phyloP scores from a whole-genome alignment of 768 basidiomycete genomes.

The Naematelia aurantialba region DNA sequence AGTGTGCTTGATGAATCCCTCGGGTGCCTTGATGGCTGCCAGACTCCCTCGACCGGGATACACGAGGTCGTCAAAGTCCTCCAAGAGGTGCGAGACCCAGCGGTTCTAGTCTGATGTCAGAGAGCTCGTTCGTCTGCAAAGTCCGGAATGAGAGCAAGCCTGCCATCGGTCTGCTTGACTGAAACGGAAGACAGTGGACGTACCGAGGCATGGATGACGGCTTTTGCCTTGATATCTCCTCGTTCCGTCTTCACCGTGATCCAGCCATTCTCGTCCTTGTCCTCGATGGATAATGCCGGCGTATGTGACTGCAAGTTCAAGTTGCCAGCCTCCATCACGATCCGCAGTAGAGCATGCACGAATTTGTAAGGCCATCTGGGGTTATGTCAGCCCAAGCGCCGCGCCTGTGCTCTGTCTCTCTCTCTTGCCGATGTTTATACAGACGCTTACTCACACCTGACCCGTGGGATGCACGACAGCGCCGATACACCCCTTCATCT shows the following conservation, averaged over 20 bases:
- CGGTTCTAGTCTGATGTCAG: constrained; percentile 22
- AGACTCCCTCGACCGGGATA: constrained; percentile 20
- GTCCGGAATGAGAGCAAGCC: too few species aligned
- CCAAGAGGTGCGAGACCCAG: constrained; percentile 21
- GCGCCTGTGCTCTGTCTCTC: too few species aligned
- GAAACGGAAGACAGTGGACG: background rate
- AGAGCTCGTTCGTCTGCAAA: too few species aligned
- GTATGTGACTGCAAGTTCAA: constrained; percentile 25
- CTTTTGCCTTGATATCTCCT: constrained; percentile 16
- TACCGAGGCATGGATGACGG: constrained; percentile 22
- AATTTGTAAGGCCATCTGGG: constrained; percentile 28
- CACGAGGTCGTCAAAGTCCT: constrained; percentile 18
- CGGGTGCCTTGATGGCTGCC: constrained; percentile 22
- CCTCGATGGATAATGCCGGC: constrained; percentile 9
- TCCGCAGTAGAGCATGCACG: constrained; percentile 18
- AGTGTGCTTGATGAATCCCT: constrained; percentile 14
- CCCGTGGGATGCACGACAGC: constrained; percentile 19
- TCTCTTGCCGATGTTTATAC: too few species aligned
- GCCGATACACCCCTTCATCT: constrained; percentile 21
- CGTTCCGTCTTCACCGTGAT: constrained; percentile 17
- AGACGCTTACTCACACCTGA: constrained; percentile 19
- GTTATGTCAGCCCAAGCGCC: background rate
- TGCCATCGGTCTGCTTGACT: background rate
- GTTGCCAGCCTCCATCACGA: constrained; percentile 7
- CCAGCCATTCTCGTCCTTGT: constrained; percentile 15